Evolutionary conservation across 2,329 filamentous ascomycete genomes (phyloP).

Genomic region (Apiospora hydei): DNA sequence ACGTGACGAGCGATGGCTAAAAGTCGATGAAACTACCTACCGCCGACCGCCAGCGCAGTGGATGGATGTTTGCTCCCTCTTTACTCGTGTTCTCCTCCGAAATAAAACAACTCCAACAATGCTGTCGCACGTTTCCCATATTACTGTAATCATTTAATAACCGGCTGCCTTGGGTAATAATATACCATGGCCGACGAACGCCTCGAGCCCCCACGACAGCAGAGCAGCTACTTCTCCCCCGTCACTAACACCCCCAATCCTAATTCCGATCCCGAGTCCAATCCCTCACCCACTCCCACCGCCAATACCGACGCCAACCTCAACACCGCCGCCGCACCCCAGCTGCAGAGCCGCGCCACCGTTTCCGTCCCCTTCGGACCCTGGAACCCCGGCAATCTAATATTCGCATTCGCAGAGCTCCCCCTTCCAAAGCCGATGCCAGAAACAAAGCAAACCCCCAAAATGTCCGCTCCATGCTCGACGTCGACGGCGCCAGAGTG

Average conservation of each 20-base stretch:
- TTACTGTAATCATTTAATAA: background rate
- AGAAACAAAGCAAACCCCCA: background rate
- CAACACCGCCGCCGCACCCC: background rate
- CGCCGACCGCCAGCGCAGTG: background rate
- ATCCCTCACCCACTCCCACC: background rate
- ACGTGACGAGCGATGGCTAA: background rate
- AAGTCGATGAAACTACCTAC: slow-evolving; percentile 2
- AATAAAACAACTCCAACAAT: slow-evolving; percentile 15
- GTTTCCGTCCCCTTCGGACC: slow-evolving; percentile 18
- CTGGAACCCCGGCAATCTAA: slow-evolving; percentile 9
- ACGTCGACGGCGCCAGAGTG: background rate
- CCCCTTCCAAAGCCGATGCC: background rate
- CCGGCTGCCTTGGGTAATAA: background rate
- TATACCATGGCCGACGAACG: slow-evolving; percentile 11
- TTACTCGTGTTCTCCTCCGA: background rate
- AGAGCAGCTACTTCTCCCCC: background rate
- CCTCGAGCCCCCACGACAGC: slow-evolving; percentile 12
- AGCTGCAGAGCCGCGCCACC: slow-evolving; percentile 11
- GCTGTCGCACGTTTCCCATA: background rate
- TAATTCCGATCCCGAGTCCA: background rate
- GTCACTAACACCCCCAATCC: background rate
- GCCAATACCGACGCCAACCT: background rate
- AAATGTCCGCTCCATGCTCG: slow-evolving; percentile 23
- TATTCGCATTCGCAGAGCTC: slow-evolving; percentile 21
- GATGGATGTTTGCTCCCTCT: background rate